These are phyloP conservation scores for Aspergillus hiratsukae DNA, from an alignment of 2,329 filamentous ascomycete species.

Conservation along the genomic window DNA sequence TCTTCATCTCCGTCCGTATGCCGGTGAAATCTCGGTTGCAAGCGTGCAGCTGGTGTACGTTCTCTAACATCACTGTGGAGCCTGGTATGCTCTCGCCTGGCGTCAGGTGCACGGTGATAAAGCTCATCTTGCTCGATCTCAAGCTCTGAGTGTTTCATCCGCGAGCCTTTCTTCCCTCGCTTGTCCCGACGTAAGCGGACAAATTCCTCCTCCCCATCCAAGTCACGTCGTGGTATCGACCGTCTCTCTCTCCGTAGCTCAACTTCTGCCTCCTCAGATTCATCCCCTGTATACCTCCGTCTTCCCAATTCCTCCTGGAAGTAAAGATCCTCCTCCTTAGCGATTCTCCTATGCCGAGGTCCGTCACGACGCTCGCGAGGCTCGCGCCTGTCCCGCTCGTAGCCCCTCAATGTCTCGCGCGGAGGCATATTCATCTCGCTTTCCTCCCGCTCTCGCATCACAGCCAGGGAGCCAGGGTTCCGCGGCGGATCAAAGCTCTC, in stretches of 20 bases:
- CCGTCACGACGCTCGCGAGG: background rate
- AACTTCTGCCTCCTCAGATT: slow-evolving; percentile 10
- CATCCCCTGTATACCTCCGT: slow-evolving; percentile 9
- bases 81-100: slow-evolving; percentile 7
- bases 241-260: slow-evolving; percentile 3
- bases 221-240: slow-evolving; percentile 4
- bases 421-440: slow-evolving; percentile 12
- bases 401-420: slow-evolving; percentile 5
- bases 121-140: slow-evolving; percentile 7
- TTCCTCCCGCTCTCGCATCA: slow-evolving; percentile 24
- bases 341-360: background rate
- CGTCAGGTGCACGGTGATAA: background rate
- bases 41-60: slow-evolving; percentile 2
- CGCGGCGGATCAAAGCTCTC: slow-evolving; percentile 24
- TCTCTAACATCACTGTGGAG: slow-evolving; percentile 3
- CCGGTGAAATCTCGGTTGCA: slow-evolving; percentile 10
- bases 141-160: background rate
- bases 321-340: slow-evolving; percentile 8
- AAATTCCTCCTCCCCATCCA: slow-evolving; percentile 3
- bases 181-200: slow-evolving; percentile 5
- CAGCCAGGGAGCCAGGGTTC: slow-evolving; percentile 11
- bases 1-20: slow-evolving; percentile 17
- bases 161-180: slow-evolving; percentile 4
- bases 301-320: slow-evolving; percentile 8
- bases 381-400: slow-evolving; percentile 1